A percentile compares a stretch with the other conserved stretches of the same genome.
phyloP scores from a whole-genome alignment of 805 yeast genomes.

The Diddensiella caesifluorescens region DNA sequence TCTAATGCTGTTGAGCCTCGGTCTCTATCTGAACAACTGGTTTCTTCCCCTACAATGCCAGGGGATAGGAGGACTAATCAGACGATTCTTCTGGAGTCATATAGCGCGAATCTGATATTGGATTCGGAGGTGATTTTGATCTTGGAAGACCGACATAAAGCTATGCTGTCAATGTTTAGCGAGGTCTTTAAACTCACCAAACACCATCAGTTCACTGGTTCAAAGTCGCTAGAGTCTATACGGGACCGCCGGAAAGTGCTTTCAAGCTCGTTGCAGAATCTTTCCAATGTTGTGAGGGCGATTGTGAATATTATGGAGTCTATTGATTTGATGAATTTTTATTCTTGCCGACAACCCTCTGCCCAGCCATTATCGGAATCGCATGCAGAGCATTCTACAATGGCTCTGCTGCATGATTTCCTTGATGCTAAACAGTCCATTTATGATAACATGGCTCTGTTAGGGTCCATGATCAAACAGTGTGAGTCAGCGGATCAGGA shows the following conservation, averaged over 20 bases:
- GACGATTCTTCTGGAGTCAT: conserved; percentile 19
- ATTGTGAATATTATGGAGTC: conserved; percentile 36
- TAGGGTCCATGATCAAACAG: conserved; percentile 12
- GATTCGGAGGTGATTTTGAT: conserved; percentile 14
- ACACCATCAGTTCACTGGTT: conserved; percentile 1
- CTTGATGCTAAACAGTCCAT: conserved; percentile 67
- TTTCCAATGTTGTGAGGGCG: conserved; percentile 16
- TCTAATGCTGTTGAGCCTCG: too few species aligned
- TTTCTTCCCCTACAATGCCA: neutral
- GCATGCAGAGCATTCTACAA: conserved; percentile 7
- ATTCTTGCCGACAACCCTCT: conserved; percentile 14
- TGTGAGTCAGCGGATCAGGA: conserved; percentile 17
- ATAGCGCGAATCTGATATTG: conserved; percentile 15
- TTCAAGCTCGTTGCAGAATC: conserved; percentile 13
- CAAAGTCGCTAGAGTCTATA: conserved; percentile 8
- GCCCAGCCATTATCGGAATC: conserved; percentile 4
- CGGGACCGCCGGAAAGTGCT: conserved; percentile 17
- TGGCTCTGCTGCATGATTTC: conserved; percentile 52
- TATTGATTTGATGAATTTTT: conserved; percentile 24
- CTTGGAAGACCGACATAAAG: conserved; percentile 16
- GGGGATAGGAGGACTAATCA: neutral
- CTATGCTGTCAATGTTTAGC: conserved; percentile 6
- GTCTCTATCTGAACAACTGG: conserved; percentile 5
- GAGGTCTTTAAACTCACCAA: conserved; percentile 11
- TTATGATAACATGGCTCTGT: conserved; percentile 35